Evolutionary conservation across 441 rosid genomes (phyloP).

Genomic region (Populus hybrid): DNA sequence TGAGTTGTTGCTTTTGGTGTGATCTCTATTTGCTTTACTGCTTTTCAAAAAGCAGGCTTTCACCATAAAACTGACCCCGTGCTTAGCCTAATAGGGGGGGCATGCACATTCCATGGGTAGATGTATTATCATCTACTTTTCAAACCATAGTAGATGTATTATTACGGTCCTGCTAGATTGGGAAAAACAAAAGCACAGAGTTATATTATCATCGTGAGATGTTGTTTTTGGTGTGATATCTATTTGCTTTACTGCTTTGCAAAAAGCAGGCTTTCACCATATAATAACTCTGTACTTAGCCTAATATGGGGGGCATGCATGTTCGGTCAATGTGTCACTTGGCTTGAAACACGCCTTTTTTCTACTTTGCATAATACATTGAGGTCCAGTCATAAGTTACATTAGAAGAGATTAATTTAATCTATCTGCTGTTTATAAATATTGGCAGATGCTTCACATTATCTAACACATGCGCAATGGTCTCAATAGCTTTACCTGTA

Average conservation of each 20-base stretch:
- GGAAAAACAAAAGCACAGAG: background rate
- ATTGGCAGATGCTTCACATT: background rate
- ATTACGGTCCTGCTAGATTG: background rate
- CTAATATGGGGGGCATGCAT: background rate
- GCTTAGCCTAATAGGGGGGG: background rate
- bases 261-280: background rate
- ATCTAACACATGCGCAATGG: background rate
- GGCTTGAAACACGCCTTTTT: background rate
- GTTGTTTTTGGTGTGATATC: background rate
- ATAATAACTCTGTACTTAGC: background rate
- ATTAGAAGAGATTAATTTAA: background rate
- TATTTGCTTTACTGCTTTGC: background rate
- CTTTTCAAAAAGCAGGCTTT: background rate
- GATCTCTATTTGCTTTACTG: background rate
- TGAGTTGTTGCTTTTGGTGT: background rate
- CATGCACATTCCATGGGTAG: background rate
- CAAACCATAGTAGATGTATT: background rate
- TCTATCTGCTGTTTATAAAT: background rate
- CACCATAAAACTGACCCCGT: background rate
- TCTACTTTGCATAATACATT: background rate
- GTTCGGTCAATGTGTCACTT: background rate
- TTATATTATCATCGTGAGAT: background rate
- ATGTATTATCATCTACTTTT: background rate
- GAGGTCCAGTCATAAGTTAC: background rate
- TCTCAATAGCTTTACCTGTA: background rate